phyloP scores from a whole-genome alignment of 2,329 filamentous ascomycete species.

The Cladobotryum mycophilum region DNA sequence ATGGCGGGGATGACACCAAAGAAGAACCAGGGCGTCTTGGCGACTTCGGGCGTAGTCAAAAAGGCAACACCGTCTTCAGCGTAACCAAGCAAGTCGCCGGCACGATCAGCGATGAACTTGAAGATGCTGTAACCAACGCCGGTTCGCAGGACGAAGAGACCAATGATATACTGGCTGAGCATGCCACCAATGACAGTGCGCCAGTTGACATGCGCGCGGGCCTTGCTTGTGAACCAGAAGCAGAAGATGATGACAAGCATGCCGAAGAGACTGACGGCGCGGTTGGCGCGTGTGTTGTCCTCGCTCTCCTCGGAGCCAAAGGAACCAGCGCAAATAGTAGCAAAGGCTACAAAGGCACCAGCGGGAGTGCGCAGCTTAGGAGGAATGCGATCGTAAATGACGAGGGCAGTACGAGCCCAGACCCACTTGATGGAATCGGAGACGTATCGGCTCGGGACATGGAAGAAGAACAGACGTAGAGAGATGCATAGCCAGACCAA shows the following conservation, averaged over 20 bases:
- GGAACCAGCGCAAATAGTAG: conserved; percentile 69
- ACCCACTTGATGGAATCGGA: conserved; percentile 59
- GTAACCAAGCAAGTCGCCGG: conserved; percentile 68
- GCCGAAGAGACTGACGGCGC: conserved; percentile 75
- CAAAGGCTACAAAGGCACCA: conserved; percentile 58
- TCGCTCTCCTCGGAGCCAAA: conserved; percentile 65
- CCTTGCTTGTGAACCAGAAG: conserved; percentile 65
- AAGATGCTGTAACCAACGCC: conserved; percentile 83
- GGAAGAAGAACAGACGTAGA: conserved; percentile 67
- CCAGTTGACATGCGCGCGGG: conserved; percentile 61
- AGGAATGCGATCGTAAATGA: conserved; percentile 57
- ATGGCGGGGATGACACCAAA: conserved; percentile 79
- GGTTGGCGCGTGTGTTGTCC: conserved; percentile 74
- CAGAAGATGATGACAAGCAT: conserved; percentile 61
- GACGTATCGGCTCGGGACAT: conserved; percentile 61
- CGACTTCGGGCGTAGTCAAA: conserved; percentile 44
- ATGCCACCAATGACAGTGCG: conserved; percentile 84
- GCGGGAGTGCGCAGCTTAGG: conserved; percentile 56
- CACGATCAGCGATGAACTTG: conserved; percentile 74
- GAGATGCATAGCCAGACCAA: conserved; percentile 70
- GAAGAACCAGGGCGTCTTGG: conserved; percentile 59
- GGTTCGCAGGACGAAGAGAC: conserved; percentile 80
- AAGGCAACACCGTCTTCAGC: conserved; percentile 68
- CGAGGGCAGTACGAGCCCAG: conserved; percentile 61
- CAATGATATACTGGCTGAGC: conserved; percentile 81